These are phyloP conservation scores for Pneumocystis murina DNA, from an alignment of 1,139 yeast genomes.

Conservation along the genomic window DNA sequence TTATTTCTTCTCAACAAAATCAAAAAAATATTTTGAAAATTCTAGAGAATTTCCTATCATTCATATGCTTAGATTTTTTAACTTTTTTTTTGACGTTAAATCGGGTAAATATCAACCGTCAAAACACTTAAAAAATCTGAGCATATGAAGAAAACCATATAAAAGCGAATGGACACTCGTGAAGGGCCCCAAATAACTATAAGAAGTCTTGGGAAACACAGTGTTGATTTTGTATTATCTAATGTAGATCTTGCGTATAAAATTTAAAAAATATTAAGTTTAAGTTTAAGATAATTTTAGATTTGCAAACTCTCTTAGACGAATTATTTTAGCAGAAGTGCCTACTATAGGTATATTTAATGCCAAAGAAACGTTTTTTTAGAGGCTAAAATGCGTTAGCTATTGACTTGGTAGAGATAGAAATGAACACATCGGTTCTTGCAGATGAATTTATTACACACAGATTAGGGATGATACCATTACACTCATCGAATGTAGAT, in stretches of 20 bases:
- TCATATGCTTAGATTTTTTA: too few relatives aligned
- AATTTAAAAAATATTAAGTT: not conserved
- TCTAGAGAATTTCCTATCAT: not conserved
- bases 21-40: too few relatives aligned
- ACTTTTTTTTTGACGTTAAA: not conserved
- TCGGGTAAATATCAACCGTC: not conserved
- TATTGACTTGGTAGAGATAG: slow-evolving; percentile 89
- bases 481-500: slow-evolving; percentile 73
- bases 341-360: slow-evolving; percentile 43
- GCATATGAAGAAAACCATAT: not conserved
- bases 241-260: slow-evolving; percentile 65
- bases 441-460: slow-evolving; percentile 96
- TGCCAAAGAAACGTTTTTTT: not conserved
- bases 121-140: not conserved
- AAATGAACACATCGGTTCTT: slow-evolving; percentile 78
- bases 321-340: slow-evolving; percentile 89
- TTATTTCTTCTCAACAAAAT: not conserved
- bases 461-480: slow-evolving; percentile 79
- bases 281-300: slow-evolving; percentile 13
- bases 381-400: slow-evolving; percentile 32
- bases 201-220: slow-evolving; percentile 69
- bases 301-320: slow-evolving; percentile 77
- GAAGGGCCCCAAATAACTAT: slow-evolving; percentile 74
- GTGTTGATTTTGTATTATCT: slow-evolving; percentile 75
- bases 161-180: not conserved